Percentiles rank a stretch among this genome's conserved stretches.
These are phyloP conservation scores for Apophysomyces ossiformis DNA, from an alignment of 371 early-diverging fungal species.

Conservation along the genomic window DNA sequence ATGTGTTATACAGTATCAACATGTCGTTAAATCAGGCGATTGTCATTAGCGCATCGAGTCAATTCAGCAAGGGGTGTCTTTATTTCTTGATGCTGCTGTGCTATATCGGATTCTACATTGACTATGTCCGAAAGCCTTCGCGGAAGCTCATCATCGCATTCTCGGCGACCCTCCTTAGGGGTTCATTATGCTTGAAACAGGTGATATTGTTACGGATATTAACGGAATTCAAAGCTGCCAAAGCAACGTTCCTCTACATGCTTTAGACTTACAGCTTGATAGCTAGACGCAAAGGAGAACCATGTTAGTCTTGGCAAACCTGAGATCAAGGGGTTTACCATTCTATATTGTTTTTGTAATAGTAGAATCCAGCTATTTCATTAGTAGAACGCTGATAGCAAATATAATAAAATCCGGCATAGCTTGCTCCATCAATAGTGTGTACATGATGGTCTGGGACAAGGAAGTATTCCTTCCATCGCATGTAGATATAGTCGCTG, in stretches of 20 bases:
- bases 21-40: too few species aligned
- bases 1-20: too few species aligned
- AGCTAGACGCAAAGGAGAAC: conserved; percentile 40
- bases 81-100: too few species aligned
- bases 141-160: too few species aligned
- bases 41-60: too few species aligned
- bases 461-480: conserved; percentile 97
- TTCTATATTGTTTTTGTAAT: conserved; percentile 76
- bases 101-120: too few species aligned
- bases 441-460: conserved; percentile 93
- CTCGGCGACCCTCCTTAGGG: too few species aligned
- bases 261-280: conserved; percentile 77
- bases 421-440: conserved; percentile 88
- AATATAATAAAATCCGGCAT: conserved; percentile 96
- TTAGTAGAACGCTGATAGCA: conserved; percentile 81
- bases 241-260: conserved; percentile 65
- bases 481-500: conserved; percentile 88
- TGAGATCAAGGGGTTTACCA: conserved; percentile 43
- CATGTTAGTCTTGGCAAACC: not conserved
- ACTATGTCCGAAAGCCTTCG: too few species aligned
- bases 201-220: conserved; percentile 11
- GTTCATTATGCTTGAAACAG: too few species aligned
- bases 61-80: too few species aligned
- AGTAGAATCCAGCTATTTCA: conserved; percentile 90
- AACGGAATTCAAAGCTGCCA: conserved; percentile 71